Conservation (phyloP, 2,329 filamentous ascomycete species). For the Rutstroemia sp. region DNA sequence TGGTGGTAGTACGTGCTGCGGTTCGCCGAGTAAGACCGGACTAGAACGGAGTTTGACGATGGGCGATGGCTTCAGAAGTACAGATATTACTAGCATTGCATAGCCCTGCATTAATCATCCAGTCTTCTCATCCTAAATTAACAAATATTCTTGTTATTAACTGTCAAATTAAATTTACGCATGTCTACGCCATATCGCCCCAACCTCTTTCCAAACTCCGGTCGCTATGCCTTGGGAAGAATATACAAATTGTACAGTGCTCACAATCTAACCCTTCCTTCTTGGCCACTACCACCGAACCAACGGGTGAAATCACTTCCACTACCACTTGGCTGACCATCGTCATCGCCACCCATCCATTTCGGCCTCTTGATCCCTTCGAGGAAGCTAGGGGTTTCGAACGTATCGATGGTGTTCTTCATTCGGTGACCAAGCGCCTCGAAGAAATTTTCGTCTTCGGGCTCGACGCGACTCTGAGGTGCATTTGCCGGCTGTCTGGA, state of each 20-base stretch:
- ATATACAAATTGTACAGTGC: constrained; percentile 2
- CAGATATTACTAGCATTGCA: too few relatives aligned
- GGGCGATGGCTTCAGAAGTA: too few relatives aligned
- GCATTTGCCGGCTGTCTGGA: constrained; percentile 18
- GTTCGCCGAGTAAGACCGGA: constrained; percentile 5
- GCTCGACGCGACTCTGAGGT: constrained; percentile 36
- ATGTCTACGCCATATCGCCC: constrained; percentile 8
- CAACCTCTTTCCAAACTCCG: constrained; percentile 20
- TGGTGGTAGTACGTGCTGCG: constrained; percentile 1
- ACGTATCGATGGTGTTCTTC: constrained; percentile 83
- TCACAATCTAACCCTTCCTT: constrained; percentile 28
- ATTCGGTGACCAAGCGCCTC: constrained; percentile 76
- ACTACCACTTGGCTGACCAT: constrained; percentile 26
- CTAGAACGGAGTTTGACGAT: not conserved
- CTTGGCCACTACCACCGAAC: constrained; percentile 45
- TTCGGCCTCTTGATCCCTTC: constrained; percentile 66
- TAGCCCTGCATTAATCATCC: not conserved
- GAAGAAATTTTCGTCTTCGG: constrained; percentile 76
- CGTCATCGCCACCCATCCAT: constrained; percentile 65
- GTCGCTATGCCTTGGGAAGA: constrained; percentile 23
- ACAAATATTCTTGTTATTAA: not conserved
- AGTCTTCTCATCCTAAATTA: not conserved
- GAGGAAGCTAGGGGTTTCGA: constrained; percentile 77
- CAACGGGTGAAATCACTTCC: constrained; percentile 45
- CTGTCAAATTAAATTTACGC: constrained; percentile 8